These are phyloP conservation scores for Centrapalus pauciflorus DNA, from an alignment of 129 eudicot species.

Conservation along the genomic window DNA sequence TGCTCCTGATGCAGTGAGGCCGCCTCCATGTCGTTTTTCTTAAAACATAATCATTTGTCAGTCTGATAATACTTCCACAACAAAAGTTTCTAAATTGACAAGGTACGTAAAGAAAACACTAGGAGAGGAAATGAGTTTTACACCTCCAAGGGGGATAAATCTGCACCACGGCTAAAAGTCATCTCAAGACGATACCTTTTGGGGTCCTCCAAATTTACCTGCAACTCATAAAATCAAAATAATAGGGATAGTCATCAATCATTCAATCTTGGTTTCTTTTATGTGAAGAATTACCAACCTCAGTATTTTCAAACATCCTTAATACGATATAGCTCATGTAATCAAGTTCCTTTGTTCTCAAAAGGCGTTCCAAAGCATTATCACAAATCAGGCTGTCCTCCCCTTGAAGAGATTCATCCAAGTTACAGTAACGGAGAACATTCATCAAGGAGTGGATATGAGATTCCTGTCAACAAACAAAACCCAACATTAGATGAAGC, in stretches of 20 bases:
- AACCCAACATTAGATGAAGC: neutral
- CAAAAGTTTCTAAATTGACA: no score
- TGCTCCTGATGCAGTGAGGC: constrained; percentile 90
- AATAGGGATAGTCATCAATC: neutral
- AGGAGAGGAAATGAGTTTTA: neutral
- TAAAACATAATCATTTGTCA: neutral
- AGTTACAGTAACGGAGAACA: constrained; percentile 95
- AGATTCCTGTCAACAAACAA: constrained; percentile 62
- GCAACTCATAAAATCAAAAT: constrained; percentile 3
- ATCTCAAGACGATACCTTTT: constrained; percentile 82
- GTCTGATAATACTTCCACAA: no score
- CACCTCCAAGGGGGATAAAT: constrained; percentile 95
- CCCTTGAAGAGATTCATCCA: constrained; percentile 96
- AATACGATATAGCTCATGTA: constrained; percentile 93
- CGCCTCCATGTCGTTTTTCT: constrained; percentile 60
- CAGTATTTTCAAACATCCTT: constrained; percentile 95
- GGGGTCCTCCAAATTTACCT: constrained; percentile 91
- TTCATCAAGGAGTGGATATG: constrained; percentile 96
- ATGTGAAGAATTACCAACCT: constrained; percentile 41
- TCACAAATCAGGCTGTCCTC: constrained; percentile 79
- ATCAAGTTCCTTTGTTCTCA: constrained; percentile 90
- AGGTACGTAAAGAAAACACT: no score
- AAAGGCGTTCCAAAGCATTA: constrained; percentile 77
- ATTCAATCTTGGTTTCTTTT: neutral
- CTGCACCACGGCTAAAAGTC: constrained; percentile 99